Conservation (phyloP, 2,329 filamentous ascomycete species). For the Xylaria sp. region DNA sequence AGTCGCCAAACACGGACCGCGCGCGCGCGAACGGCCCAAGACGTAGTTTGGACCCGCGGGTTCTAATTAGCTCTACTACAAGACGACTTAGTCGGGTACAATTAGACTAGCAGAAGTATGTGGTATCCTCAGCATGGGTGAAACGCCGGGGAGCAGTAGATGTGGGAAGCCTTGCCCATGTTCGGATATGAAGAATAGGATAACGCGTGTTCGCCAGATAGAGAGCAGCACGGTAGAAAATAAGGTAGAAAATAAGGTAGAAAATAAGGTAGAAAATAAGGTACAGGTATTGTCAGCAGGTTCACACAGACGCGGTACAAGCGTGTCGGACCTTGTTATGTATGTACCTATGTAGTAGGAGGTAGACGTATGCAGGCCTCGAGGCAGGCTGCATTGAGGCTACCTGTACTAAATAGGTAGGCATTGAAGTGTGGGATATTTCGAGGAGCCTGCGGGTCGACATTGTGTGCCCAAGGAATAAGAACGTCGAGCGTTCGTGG, state of each 20-base stretch:
- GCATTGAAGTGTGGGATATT: neutral
- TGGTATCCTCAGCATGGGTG: slow-evolving; percentile 23
- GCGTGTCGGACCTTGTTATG: slow-evolving; percentile 27
- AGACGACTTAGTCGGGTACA: slow-evolving; percentile 12
- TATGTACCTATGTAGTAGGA: slow-evolving; percentile 22
- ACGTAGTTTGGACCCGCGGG: slow-evolving; percentile 24
- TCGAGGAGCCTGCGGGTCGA: slow-evolving; percentile 31
- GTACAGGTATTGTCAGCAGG: slow-evolving; percentile 29
- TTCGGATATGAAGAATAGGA: slow-evolving; percentile 4
- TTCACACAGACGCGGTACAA: slow-evolving; percentile 26
- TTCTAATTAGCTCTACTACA: slow-evolving; percentile 11
- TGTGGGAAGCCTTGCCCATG: slow-evolving; percentile 23
- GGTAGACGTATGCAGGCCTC: slow-evolving; percentile 36
- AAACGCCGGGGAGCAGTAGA: slow-evolving; percentile 31
- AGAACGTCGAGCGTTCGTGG: slow-evolving; percentile 20
- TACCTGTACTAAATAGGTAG: slow-evolving; percentile 24
- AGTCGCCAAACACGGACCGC: slow-evolving; percentile 39
- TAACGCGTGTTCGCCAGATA: slow-evolving; percentile 29
- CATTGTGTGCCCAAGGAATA: slow-evolving; percentile 29
- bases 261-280: neutral
- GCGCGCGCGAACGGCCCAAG: slow-evolving; percentile 17
- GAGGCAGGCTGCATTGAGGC: slow-evolving; percentile 36
- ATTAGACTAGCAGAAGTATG: slow-evolving; percentile 5
- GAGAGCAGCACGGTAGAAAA: slow-evolving; percentile 9
- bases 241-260: neutral